Percentiles rank a stretch among this genome's conserved stretches.
phyloP scores from a whole-genome alignment of 31 red algal genomes.

The Bonnemaisonia californica region DNA sequence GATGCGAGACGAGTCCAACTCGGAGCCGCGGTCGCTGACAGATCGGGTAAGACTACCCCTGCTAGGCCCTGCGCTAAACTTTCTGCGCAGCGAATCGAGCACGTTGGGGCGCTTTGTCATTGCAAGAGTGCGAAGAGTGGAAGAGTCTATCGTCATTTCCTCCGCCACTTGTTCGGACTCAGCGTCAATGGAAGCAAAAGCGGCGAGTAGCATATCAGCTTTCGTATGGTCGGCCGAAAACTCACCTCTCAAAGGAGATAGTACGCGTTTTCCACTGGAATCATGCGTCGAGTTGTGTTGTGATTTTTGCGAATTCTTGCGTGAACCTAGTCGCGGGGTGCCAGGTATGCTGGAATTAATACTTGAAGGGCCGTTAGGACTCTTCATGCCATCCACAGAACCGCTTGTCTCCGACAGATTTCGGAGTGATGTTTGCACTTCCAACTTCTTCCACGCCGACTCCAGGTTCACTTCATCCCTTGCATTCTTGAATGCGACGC shows the following conservation, averaged over 20 bases:
- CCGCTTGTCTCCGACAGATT: not conserved
- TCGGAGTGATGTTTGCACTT: slow-evolving; percentile 24
- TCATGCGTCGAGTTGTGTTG: not conserved
- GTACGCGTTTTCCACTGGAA: not conserved
- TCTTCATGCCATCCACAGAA: not conserved
- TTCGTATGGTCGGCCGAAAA: slow-evolving; percentile 9
- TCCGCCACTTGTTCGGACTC: slow-evolving; percentile 58
- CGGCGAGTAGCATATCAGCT: slow-evolving; percentile 45
- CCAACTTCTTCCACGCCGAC: slow-evolving; percentile 47
- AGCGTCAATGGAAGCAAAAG: slow-evolving; percentile 52
- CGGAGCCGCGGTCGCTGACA: not conserved
- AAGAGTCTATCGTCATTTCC: slow-evolving; percentile 32
- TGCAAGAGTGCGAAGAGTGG: slow-evolving; percentile 37
- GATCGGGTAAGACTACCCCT: not conserved
- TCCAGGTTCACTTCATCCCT: slow-evolving; percentile 58
- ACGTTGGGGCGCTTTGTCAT: slow-evolving; percentile 38
- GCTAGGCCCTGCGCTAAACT: slow-evolving; percentile 14
- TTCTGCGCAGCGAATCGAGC: slow-evolving; percentile 28
- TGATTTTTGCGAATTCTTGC: not conserved
- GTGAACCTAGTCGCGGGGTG: not conserved
- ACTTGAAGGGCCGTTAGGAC: not conserved
- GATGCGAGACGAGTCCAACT: not conserved
- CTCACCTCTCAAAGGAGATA: not conserved
- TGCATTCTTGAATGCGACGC: slow-evolving; percentile 44
- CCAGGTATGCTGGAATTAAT: not conserved